Evolutionary conservation across 306 rosid species (phyloP).

Genomic region (Malus fusca): DNA sequence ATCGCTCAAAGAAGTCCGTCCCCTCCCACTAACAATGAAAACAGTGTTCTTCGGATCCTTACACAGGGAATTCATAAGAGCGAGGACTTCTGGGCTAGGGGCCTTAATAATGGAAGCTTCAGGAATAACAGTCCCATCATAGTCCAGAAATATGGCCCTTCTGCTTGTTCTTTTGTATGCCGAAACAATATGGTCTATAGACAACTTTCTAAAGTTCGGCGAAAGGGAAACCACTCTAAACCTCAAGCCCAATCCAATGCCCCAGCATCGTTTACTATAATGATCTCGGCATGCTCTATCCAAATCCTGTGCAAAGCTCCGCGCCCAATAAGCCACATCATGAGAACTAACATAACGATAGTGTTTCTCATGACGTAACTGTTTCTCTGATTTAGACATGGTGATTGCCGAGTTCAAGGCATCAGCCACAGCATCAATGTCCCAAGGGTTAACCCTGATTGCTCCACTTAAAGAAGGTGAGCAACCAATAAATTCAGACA

Average conservation of each 20-base stretch:
- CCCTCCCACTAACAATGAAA: slow-evolving; percentile 81
- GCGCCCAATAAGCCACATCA: slow-evolving; percentile 85
- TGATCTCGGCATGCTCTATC: slow-evolving; percentile 83
- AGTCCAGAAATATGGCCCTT: slow-evolving; percentile 78
- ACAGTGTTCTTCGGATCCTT: slow-evolving; percentile 66
- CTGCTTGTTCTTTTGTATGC: slow-evolving; percentile 58
- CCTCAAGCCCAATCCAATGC: slow-evolving; percentile 65
- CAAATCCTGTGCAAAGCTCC: slow-evolving; percentile 71
- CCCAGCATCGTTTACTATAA: slow-evolving; percentile 72
- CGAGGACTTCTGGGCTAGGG: slow-evolving; percentile 57
- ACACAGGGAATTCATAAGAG: slow-evolving; percentile 56
- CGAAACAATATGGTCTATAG: slow-evolving; percentile 49
- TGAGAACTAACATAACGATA: slow-evolving; percentile 73
- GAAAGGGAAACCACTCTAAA: slow-evolving; percentile 72
- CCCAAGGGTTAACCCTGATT: slow-evolving; percentile 87
- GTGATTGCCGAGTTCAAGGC: slow-evolving; percentile 63
- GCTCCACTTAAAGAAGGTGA: slow-evolving; percentile 93
- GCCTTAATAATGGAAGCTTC: slow-evolving; percentile 48
- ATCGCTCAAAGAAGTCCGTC: slow-evolving; percentile 49
- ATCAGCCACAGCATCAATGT: slow-evolving; percentile 67
- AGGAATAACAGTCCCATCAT: slow-evolving; percentile 87
- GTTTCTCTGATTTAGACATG: slow-evolving; percentile 55
- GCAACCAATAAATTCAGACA: slow-evolving; percentile 87
- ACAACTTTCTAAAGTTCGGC: slow-evolving; percentile 62
- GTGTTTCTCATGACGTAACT: slow-evolving; percentile 75